Percentiles rank a stretch among this genome's conserved stretches.
Evolutionary conservation across 352 stramenopile genomes (phyloP).

Genomic region (Phytopythium cucurbitacearum): DNA sequence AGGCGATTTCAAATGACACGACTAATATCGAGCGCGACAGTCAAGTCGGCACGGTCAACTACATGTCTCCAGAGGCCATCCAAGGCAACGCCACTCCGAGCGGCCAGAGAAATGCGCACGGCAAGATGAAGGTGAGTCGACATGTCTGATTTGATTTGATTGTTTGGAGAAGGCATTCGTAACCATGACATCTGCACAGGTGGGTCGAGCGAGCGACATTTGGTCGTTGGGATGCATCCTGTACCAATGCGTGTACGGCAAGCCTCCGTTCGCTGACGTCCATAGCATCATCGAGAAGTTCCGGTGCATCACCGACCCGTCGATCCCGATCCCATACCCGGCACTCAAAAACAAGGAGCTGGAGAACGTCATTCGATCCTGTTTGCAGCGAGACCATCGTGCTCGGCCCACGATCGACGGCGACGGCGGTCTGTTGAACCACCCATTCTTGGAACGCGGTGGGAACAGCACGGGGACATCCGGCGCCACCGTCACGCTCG

Average conservation of each 20-base stretch:
- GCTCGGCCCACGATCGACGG: constrained; percentile 79
- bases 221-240: constrained; percentile 97
- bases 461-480: constrained; percentile 18
- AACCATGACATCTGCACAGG: constrained; percentile 27
- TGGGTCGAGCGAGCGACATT: constrained; percentile 92
- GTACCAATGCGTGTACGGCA: constrained; percentile 96
- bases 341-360: constrained; percentile 74
- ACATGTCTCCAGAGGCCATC: constrained; percentile 95
- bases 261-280: constrained; percentile 92
- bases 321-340: constrained; percentile 89
- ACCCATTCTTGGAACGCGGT: constrained; percentile 56
- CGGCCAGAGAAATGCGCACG: constrained; percentile 48
- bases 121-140: constrained; percentile 66
- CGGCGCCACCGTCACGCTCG: constrained; percentile 32
- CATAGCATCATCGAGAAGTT: constrained; percentile 95
- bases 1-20: constrained; percentile 96
- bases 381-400: constrained; percentile 81
- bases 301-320: constrained; percentile 92
- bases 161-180: background rate
- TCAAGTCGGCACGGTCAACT: constrained; percentile 96
- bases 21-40: constrained; percentile 96
- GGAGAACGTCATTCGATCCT: constrained; percentile 84
- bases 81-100: constrained; percentile 49
- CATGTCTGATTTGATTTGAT: background rate
- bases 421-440: constrained; percentile 65